These are phyloP conservation scores for Pluteus cervinus DNA, from an alignment of 768 basidiomycete genomes.

Conservation along the genomic window DNA sequence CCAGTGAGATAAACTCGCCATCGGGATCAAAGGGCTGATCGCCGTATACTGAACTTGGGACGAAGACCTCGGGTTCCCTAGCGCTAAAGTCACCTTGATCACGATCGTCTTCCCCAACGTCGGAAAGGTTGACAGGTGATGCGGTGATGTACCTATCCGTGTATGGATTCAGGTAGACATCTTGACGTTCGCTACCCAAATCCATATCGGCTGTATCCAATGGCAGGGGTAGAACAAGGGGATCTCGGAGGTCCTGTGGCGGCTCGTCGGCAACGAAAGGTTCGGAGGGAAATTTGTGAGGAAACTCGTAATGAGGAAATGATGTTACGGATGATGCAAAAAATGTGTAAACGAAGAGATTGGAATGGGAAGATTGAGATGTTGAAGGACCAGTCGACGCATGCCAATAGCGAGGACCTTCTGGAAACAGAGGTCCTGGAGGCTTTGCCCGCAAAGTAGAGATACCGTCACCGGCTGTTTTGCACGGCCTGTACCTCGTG, in stretches of 20 bases:
- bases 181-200: not conserved
- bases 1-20: too few relatives aligned
- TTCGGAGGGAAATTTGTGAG: not conserved
- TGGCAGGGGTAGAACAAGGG: not conserved
- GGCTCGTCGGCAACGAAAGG: too few relatives aligned
- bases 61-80: too few relatives aligned
- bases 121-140: conserved; percentile 5
- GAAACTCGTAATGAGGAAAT: conserved; percentile 3
- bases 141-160: conserved; percentile 4
- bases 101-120: conserved; percentile 1
- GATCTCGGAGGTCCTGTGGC: not conserved
- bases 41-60: too few relatives aligned
- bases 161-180: not conserved
- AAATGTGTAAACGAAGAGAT: conserved; percentile 2
- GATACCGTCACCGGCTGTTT: conserved; percentile 4
- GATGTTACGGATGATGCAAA: conserved; percentile 5
- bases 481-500: conserved; percentile 7
- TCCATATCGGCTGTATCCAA: not conserved
- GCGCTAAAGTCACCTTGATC: conserved; percentile 3
- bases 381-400: not conserved
- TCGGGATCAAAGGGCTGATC: too few relatives aligned
- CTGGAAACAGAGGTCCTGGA: not conserved
- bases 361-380: not conserved
- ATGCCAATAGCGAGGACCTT: too few relatives aligned
- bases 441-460: not conserved